phyloP scores from a whole-genome alignment of 495 filamentous ascomycete genomes.

The Penicillium pancosmium region DNA sequence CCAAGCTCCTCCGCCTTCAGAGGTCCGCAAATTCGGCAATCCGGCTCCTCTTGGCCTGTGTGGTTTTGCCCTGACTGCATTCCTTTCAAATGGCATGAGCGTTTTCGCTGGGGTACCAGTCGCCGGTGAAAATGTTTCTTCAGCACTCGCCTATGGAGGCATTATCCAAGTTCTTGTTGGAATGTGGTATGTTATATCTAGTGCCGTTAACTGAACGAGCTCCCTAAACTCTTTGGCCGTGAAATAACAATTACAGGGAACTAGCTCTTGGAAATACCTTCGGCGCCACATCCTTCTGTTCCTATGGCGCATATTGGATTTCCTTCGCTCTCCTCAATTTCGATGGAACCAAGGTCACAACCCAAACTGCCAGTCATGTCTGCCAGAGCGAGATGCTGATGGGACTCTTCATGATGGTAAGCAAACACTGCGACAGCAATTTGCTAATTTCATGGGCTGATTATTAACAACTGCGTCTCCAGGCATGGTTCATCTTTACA shows the following conservation, averaged over 20 bases:
- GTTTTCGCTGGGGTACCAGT: slow-evolving; percentile 51
- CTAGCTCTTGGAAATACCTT: slow-evolving; percentile 93
- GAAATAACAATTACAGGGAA: slow-evolving; percentile 60
- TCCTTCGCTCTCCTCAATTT: slow-evolving; percentile 79
- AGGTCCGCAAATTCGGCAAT: slow-evolving; percentile 71
- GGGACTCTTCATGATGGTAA: slow-evolving; percentile 75
- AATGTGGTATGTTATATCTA: slow-evolving; percentile 74
- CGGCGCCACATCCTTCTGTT: slow-evolving; percentile 88
- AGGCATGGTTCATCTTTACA: slow-evolving; percentile 93
- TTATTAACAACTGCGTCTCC: neutral
- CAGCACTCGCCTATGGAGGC: slow-evolving; percentile 73
- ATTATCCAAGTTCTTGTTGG: slow-evolving; percentile 81
- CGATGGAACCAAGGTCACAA: slow-evolving; percentile 44
- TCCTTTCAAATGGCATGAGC: slow-evolving; percentile 79
- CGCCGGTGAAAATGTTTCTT: slow-evolving; percentile 63
- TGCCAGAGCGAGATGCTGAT: slow-evolving; percentile 59
- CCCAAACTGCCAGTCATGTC: slow-evolving; percentile 46
- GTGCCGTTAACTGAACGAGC: neutral
- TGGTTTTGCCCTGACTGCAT: slow-evolving; percentile 86
- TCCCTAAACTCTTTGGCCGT: neutral
- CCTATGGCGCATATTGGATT: slow-evolving; percentile 93
- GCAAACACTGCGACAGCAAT: neutral
- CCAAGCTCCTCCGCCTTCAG: slow-evolving; percentile 14
- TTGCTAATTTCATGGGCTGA: neutral
- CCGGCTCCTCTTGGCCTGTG: slow-evolving; percentile 74